Conservation (phyloP, 768 basidiomycete genomes). For the Lentinula sp. region DNA sequence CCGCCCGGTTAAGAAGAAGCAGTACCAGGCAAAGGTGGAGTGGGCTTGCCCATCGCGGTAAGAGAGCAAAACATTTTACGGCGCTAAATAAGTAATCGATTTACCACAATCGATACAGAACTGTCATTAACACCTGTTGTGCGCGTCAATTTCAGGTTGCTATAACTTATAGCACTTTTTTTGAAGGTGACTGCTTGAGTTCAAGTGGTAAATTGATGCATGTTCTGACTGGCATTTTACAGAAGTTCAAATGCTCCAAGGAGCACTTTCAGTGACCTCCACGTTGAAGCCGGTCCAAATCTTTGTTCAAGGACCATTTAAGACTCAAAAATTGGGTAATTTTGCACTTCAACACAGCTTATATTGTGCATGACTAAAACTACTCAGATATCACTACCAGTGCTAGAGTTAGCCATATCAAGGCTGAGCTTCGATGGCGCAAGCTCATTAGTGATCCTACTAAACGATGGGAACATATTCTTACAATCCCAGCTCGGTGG, state of each 20-base stretch:
- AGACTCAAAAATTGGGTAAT: neutral
- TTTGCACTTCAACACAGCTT: neutral
- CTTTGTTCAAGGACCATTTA: slow-evolving; percentile 1
- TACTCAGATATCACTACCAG: neutral
- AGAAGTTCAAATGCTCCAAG: neutral
- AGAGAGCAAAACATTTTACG: too few species aligned
- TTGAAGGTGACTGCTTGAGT: too few species aligned
- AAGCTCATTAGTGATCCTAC: neutral
- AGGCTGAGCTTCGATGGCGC: neutral
- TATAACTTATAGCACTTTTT: too few species aligned
- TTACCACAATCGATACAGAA: too few species aligned
- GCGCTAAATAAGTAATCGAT: too few species aligned
- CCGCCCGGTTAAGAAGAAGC: too few species aligned
- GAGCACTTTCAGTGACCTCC: neutral
- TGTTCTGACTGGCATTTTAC: neutral
- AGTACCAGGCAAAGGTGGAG: too few species aligned
- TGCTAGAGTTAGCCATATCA: neutral
- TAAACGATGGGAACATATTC: neutral
- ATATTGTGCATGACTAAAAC: too few species aligned
- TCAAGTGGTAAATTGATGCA: too few species aligned
- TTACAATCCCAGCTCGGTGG: neutral
- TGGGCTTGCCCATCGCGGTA: too few species aligned
- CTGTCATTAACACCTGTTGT: too few species aligned
- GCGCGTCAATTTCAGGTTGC: too few species aligned
- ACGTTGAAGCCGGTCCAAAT: neutral